Percentiles rank a stretch among this genome's conserved stretches.
phyloP scores from a whole-genome alignment of 257 asterid genomes.

The Fraxinus americana region DNA sequence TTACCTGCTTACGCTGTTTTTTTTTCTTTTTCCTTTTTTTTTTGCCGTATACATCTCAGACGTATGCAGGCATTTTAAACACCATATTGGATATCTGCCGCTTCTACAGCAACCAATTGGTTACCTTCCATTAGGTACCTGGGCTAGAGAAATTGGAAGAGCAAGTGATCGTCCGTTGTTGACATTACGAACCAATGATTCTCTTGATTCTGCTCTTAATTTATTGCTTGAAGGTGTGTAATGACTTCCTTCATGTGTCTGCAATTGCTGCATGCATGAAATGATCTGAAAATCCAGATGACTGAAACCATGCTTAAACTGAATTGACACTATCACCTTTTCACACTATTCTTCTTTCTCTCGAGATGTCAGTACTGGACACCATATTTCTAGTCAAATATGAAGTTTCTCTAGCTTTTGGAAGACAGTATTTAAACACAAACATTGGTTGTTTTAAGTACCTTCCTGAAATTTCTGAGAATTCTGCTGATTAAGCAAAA shows the following conservation, averaged over 20 bases:
- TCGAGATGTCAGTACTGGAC: background rate
- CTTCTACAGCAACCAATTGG: conserved; percentile 62
- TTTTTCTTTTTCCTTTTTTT: background rate
- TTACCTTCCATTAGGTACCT: conserved; percentile 60
- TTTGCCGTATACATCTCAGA: conserved; percentile 37
- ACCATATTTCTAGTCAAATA: background rate
- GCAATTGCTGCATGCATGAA: background rate
- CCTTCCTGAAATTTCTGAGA: background rate
- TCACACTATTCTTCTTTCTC: background rate
- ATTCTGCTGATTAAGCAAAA: background rate
- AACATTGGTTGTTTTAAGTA: background rate
- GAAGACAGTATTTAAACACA: background rate
- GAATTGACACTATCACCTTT: background rate
- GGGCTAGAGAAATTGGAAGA: conserved; percentile 48
- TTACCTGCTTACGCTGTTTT: background rate
- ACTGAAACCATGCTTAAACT: conserved; percentile 4
- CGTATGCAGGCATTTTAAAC: conserved; percentile 53
- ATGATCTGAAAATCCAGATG: conserved; percentile 8
- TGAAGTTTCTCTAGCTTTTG: background rate
- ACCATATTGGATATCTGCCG: conserved; percentile 55
- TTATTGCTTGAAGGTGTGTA: conserved; percentile 60
- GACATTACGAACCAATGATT: conserved; percentile 42
- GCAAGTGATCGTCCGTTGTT: conserved; percentile 39
- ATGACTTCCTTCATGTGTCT: background rate
- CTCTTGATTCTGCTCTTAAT: conserved; percentile 54